A percentile compares a stretch with the other conserved stretches of the same genome.
Evolutionary conservation across 2,329 filamentous ascomycete genomes (phyloP).

Genomic region (Microdochium trichocladiopsis): DNA sequence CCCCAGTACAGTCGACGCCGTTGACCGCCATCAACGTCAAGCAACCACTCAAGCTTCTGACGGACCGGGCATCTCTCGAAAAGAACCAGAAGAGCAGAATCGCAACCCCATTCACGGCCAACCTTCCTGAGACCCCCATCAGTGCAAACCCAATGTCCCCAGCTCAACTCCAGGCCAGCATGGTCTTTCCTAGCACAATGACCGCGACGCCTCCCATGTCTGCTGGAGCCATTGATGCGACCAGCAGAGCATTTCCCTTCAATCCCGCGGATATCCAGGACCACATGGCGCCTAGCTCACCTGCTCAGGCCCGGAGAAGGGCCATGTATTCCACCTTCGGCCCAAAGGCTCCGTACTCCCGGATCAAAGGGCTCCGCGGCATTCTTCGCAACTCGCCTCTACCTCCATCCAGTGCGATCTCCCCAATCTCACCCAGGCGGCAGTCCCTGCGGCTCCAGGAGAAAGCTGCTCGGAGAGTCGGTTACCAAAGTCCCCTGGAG

Average conservation of each 20-base stretch:
- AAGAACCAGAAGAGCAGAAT: conserved; percentile 23
- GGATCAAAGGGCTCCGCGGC: conserved; percentile 51
- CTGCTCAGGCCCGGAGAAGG: conserved; percentile 29
- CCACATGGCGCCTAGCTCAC: conserved; percentile 16
- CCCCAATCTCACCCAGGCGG: conserved; percentile 44
- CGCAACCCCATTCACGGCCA: conserved; percentile 36
- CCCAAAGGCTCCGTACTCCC: conserved; percentile 45
- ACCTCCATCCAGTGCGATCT: conserved; percentile 41
- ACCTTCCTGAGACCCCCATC: conserved; percentile 46
- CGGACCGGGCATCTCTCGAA: conserved; percentile 21
- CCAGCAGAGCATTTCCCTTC: conserved; percentile 38
- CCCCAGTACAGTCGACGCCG: conserved; percentile 38
- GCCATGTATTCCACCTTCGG: conserved; percentile 23
- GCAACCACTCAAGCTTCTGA: conserved; percentile 28
- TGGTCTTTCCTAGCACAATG: conserved; percentile 46
- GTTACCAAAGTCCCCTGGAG: conserved; percentile 55
- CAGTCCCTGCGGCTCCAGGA: conserved; percentile 48
- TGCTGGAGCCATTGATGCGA: conserved; percentile 40
- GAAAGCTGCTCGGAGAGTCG: conserved; percentile 47
- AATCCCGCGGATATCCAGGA: conserved; percentile 23
- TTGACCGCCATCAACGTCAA: conserved; percentile 41
- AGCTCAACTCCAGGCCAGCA: conserved; percentile 28
- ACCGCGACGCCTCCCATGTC: conserved; percentile 53
- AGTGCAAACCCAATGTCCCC: conserved; percentile 45
- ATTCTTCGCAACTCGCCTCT: conserved; percentile 62